Evolutionary conservation across 163 green algal species (phyloP).

Genomic region (Volvox carteri): DNA sequence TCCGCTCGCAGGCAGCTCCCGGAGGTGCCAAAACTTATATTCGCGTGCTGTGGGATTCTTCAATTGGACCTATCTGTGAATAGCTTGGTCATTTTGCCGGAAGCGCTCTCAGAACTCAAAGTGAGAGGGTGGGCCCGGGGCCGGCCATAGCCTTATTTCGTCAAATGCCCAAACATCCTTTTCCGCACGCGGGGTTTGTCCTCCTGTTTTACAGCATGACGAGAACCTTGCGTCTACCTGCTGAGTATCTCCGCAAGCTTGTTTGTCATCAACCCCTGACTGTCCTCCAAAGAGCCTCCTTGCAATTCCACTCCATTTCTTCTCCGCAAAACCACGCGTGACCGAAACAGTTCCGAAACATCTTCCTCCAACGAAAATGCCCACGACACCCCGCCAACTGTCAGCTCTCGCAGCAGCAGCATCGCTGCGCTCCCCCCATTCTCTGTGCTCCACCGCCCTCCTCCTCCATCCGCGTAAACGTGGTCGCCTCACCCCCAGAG

Average conservation of each 20-base stretch:
- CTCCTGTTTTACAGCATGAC: neutral
- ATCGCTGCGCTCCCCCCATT: neutral
- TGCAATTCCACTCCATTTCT: no score
- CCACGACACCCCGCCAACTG: no score
- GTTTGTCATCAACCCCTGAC: no score
- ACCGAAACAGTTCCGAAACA: no score
- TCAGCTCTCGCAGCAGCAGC: no score
- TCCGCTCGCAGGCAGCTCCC: slow-evolving; percentile 14
- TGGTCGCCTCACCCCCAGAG: neutral
- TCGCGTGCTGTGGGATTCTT: slow-evolving; percentile 34
- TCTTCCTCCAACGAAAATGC: no score
- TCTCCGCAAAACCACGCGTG: no score
- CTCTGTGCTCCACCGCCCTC: neutral
- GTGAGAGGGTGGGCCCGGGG: neutral
- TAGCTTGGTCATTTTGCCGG: neutral
- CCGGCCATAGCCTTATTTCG: neutral
- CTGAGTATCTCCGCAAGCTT: no score
- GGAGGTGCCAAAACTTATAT: slow-evolving; percentile 13
- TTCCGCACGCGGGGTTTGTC: neutral
- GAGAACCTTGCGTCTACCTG: neutral
- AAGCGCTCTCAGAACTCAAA: neutral
- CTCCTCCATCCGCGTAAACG: neutral
- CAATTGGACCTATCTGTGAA: slow-evolving; percentile 29
- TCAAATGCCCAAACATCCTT: neutral
- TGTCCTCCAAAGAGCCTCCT: no score